These are phyloP conservation scores for Xylaria sp. DNA, from an alignment of 2,329 filamentous ascomycete genomes.

Conservation along the genomic window DNA sequence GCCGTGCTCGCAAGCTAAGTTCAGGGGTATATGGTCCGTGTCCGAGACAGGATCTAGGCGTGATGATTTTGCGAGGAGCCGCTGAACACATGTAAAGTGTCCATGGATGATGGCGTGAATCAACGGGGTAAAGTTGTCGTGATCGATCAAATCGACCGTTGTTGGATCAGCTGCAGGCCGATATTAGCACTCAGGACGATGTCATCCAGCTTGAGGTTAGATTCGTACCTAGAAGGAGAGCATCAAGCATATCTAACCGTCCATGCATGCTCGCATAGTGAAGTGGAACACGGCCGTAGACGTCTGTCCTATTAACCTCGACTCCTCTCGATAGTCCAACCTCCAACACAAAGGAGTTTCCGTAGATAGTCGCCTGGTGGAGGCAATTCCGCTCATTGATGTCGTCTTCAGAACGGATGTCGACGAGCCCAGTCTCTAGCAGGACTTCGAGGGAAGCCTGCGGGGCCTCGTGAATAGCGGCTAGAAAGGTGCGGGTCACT, in stretches of 20 bases:
- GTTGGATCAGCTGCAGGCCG: constrained; percentile 59
- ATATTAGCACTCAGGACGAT: constrained; percentile 17
- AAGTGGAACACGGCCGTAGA: constrained; percentile 89
- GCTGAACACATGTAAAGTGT: constrained; percentile 77
- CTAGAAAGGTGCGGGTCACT: constrained; percentile 86
- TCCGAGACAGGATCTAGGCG: constrained; percentile 84
- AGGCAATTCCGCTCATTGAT: constrained; percentile 97
- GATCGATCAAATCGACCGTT: constrained; percentile 86
- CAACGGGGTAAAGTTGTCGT: constrained; percentile 95
- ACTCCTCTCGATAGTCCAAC: constrained; percentile 77
- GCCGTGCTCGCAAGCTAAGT: constrained; percentile 92
- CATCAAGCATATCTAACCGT: constrained; percentile 78
- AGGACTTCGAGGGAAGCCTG: constrained; percentile 75
- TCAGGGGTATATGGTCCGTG: constrained; percentile 89
- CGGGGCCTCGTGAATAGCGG: constrained; percentile 84
- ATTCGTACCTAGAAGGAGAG: constrained; percentile 64
- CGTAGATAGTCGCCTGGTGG: constrained; percentile 95
- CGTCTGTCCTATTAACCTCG: constrained; percentile 79
- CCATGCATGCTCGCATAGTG: constrained; percentile 98
- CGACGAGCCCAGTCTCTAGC: constrained; percentile 78
- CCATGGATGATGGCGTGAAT: constrained; percentile 94
- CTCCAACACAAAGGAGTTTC: constrained; percentile 75
- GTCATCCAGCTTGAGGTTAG: neutral
- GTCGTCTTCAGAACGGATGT: constrained; percentile 92
- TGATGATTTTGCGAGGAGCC: constrained; percentile 76